These are phyloP conservation scores for Ophiostoma australiae DNA, from an alignment of 2,329 filamentous ascomycete species.

Conservation along the genomic window DNA sequence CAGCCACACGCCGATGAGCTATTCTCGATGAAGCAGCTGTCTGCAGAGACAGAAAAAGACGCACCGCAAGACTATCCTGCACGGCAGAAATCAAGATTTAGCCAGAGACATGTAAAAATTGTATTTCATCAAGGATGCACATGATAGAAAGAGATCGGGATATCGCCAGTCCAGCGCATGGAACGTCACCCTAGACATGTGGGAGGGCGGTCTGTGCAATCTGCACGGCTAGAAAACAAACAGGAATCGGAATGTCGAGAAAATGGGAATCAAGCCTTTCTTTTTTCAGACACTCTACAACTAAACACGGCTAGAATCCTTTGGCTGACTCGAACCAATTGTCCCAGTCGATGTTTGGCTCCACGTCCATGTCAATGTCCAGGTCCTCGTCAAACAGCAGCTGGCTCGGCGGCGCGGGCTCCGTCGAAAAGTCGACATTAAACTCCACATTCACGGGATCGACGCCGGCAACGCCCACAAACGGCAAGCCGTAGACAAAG, in stretches of 20 bases:
- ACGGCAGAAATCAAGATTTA: neutral
- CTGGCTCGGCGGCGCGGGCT: neutral
- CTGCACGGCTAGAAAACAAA: neutral
- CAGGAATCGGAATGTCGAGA: neutral
- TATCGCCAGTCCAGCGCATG: neutral
- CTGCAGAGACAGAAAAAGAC: neutral
- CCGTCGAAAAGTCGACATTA: neutral
- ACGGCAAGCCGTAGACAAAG: neutral
- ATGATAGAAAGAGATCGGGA: neutral
- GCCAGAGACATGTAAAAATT: neutral
- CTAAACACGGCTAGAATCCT: neutral
- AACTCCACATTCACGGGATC: neutral
- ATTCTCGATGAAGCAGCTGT: neutral
- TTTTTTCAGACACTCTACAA: neutral
- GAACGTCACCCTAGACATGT: neutral
- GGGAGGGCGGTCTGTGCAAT: neutral
- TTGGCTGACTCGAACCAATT: conserved; percentile 24
- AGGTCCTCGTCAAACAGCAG: conserved; percentile 17
- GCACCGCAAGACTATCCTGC: neutral
- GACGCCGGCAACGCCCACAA: conserved; percentile 6
- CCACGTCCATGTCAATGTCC: conserved; percentile 19
- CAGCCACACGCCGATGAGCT: neutral
- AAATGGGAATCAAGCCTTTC: neutral
- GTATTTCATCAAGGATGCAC: neutral
- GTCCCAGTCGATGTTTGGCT: conserved; percentile 25